Base-by-base conservation (phyloP, 2,329 filamentous ascomycete genomes). In the Lecanoromycetidae sp. region DNA sequence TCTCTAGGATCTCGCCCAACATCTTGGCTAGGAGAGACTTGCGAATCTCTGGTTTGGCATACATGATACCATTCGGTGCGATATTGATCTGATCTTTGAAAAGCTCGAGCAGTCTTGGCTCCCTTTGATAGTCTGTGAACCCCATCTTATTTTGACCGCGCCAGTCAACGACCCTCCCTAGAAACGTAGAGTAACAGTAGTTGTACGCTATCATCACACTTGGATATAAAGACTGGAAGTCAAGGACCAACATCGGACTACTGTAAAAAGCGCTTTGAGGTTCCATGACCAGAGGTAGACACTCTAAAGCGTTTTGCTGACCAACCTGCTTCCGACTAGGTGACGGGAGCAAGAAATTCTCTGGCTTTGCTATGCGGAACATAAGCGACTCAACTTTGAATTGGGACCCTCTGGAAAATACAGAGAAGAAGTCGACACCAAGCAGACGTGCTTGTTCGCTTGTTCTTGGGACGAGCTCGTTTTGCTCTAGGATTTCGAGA, bases 161-260 rank as follows among this genome's bases (percentile, higher is more conserved):
- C 90, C 90, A 95, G 56, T 80, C 78, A 23, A 80, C 77, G 32
- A 94, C 80, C 25, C 91, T 79, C 0, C 91, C 91, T 0, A 96
- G 72, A 56, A 88, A 98, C 0, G 91, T 98, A 0, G 91, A 96
- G 61, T 98, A 98, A 67, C 91, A 98, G 61, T 95, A 91, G 59
- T 98, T 98, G 69, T 98, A 96, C 0, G 91, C 91, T 60, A 98
- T 96, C 87, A 98, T 95, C 51, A 96, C 82, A 63, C 88, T 95
- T 0, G 91, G 91, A 55, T 98, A 98, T 39, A 98, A 68, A 50
- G 87, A 94, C 60, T 96, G 90, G 54, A 98, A 98, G 64, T 98
- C 91, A 5, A 98, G 71, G 0, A 98, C 91, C 3, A 98, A 61
- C 0, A 98, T 62, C 0, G 91, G 91, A 52, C 85, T 91, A 48